phyloP scores from a whole-genome alignment of 2,329 filamentous ascomycete species.

The Apiospora phragmitis region DNA sequence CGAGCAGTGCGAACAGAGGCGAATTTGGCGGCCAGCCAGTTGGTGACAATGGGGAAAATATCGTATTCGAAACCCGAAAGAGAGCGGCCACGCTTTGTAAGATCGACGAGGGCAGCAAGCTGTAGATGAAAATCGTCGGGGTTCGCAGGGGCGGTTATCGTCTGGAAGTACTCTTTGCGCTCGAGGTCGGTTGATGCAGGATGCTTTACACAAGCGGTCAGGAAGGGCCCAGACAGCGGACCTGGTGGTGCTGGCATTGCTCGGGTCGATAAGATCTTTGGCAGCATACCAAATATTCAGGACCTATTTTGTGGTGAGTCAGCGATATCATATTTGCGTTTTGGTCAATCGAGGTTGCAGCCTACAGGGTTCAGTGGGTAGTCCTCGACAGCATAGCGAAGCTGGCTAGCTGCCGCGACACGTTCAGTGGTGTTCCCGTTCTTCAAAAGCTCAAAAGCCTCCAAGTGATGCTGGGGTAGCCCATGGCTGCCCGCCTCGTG shows the following conservation, averaged over 20 bases:
- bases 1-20: conserved; percentile 52
- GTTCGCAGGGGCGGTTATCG: conserved; percentile 55
- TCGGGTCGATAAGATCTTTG: conserved; percentile 62
- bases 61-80: conserved; percentile 69
- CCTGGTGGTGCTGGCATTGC: conserved; percentile 54
- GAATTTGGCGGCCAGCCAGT: conserved; percentile 61
- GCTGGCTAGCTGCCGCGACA: conserved; percentile 56
- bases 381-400: conserved; percentile 57
- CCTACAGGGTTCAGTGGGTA: conserved; percentile 55
- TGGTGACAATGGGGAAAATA: conserved; percentile 60
- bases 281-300: conserved; percentile 66
- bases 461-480: conserved; percentile 53
- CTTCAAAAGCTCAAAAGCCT: conserved; percentile 56
- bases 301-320: conserved; percentile 27
- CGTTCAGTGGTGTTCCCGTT: conserved; percentile 53
- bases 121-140: conserved; percentile 67
- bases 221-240: conserved; percentile 66
- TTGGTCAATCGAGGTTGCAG: not conserved
- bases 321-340: not conserved
- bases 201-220: conserved; percentile 65
- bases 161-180: conserved; percentile 65
- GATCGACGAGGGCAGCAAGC: conserved; percentile 61
- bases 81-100: conserved; percentile 62
- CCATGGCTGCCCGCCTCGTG: conserved; percentile 42
- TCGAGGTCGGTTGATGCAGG: conserved; percentile 64